Evolutionary conservation across 2,329 filamentous ascomycete genomes (phyloP).

Genomic region (Dactylellina drechsleri): DNA sequence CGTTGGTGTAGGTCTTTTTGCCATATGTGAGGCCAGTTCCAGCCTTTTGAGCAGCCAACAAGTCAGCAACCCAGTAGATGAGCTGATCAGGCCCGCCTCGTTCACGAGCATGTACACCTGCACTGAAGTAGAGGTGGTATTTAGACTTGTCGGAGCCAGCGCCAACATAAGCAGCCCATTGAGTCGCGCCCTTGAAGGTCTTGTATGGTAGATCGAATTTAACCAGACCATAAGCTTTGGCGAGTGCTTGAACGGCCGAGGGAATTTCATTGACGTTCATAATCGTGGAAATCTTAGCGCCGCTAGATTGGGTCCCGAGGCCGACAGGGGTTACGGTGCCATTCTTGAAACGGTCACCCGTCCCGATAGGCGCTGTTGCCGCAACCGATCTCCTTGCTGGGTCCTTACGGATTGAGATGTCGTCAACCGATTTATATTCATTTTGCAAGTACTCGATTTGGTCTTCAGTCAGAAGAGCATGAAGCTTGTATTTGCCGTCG

Average conservation of each 20-base stretch:
- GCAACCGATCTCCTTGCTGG: slow-evolving; percentile 2
- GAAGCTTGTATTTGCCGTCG: slow-evolving; percentile 19
- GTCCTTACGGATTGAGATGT: slow-evolving; percentile 11
- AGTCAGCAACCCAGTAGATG: slow-evolving; percentile 69
- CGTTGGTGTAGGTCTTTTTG: slow-evolving; percentile 66
- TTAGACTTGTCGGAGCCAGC: slow-evolving; percentile 62
- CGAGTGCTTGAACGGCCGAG: slow-evolving; percentile 64
- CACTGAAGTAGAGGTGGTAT: slow-evolving; percentile 67
- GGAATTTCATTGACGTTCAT: slow-evolving; percentile 65
- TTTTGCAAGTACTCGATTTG: slow-evolving; percentile 25
- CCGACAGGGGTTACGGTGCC: slow-evolving; percentile 63
- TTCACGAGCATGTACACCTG: slow-evolving; percentile 70
- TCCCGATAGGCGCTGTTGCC: slow-evolving; percentile 29
- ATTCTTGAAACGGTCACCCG: slow-evolving; percentile 62
- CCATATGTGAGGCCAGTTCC: slow-evolving; percentile 67
- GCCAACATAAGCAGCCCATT: slow-evolving; percentile 64
- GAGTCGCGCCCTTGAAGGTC: slow-evolving; percentile 63
- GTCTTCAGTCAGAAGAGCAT: slow-evolving; percentile 24
- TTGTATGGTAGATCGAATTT: slow-evolving; percentile 64
- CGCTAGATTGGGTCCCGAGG: slow-evolving; percentile 61
- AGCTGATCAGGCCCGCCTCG: slow-evolving; percentile 69
- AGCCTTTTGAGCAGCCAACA: slow-evolving; percentile 67
- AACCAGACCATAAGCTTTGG: slow-evolving; percentile 62
- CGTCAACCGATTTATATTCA: slow-evolving; percentile 14
- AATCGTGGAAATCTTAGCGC: slow-evolving; percentile 62